These are phyloP conservation scores for Allomyces javanicus DNA, from an alignment of 192 early-diverging fungal genomes.

Conservation along the genomic window DNA sequence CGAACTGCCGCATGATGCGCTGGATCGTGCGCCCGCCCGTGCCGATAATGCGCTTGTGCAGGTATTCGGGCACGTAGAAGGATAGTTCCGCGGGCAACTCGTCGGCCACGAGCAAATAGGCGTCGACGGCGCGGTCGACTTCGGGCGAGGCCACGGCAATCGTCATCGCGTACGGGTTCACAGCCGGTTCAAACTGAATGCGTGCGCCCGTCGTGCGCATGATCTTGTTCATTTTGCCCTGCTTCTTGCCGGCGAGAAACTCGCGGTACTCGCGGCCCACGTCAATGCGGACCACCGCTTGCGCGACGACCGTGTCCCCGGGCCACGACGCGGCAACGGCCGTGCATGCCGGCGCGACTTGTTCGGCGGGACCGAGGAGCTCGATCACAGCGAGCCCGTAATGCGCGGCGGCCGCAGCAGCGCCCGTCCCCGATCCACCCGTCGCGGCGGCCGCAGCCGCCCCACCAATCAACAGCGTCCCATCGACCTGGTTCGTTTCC, in stretches of 20 bases:
- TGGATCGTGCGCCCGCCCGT: conserved; percentile 69
- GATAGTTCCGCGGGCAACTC: conserved; percentile 62
- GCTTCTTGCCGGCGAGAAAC: conserved; percentile 70
- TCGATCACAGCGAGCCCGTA: no score
- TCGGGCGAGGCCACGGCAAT: conserved; percentile 39
- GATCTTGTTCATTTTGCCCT: conserved; percentile 70
- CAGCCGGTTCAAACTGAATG: conserved; percentile 34
- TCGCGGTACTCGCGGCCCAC: conserved; percentile 54
- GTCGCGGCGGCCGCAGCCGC: no score
- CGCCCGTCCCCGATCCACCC: no score
- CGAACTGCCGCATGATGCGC: conserved; percentile 64
- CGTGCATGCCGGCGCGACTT: no score
- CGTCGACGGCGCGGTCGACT: conserved; percentile 32
- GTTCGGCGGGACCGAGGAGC: no score
- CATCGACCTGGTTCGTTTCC: no score
- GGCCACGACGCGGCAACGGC: background rate
- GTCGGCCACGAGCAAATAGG: conserved; percentile 40
- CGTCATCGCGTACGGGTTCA: conserved; percentile 50
- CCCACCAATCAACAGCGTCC: no score
- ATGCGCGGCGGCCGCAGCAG: no score
- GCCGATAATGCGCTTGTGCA: conserved; percentile 64
- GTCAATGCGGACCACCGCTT: conserved; percentile 46
- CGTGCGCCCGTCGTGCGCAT: conserved; percentile 38
- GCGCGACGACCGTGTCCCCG: conserved; percentile 20
- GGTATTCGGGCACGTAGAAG: conserved; percentile 55